Evolutionary conservation across 257 asterid species (phyloP).

Genomic region (Marsdenia floribunda): DNA sequence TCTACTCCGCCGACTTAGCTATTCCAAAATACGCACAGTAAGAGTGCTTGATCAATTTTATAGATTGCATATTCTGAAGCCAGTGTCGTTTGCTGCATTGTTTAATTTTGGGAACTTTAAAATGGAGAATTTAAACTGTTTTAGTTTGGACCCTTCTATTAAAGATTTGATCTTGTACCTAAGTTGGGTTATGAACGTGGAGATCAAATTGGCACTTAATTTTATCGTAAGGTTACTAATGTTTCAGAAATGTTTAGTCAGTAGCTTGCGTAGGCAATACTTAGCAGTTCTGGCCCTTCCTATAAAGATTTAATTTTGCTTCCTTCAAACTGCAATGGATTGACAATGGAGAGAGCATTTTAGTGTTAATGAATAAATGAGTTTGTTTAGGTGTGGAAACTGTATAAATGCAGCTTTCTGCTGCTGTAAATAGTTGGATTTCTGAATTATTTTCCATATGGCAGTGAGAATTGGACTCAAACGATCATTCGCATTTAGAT

Average conservation of each 20-base stretch:
- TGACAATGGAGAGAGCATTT: background rate
- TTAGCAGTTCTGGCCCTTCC: background rate
- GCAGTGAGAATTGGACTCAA: background rate
- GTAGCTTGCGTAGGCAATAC: background rate
- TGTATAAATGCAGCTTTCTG: no score
- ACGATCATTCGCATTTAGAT: background rate
- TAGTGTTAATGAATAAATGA: background rate
- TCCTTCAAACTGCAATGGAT: background rate
- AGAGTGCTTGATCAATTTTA: background rate
- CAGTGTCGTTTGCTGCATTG: background rate
- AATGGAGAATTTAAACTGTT: background rate
- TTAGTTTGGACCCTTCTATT: background rate
- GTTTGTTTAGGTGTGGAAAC: background rate
- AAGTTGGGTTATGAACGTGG: background rate
- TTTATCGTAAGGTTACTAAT: background rate
- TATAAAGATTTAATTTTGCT: background rate
- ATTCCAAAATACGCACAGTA: slow-evolving; percentile 64
- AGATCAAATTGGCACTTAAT: background rate
- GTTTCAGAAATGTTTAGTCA: background rate
- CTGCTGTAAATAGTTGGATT: background rate
- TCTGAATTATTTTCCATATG: background rate
- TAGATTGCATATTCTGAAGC: background rate
- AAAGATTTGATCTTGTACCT: background rate
- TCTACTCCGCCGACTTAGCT: slow-evolving; percentile 64
- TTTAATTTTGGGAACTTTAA: background rate